Evolutionary conservation across 169 alveolate genomes (phyloP), one percentile per base, ranked within the genome.

Genomic region (Eimeria necatrix): DNA sequence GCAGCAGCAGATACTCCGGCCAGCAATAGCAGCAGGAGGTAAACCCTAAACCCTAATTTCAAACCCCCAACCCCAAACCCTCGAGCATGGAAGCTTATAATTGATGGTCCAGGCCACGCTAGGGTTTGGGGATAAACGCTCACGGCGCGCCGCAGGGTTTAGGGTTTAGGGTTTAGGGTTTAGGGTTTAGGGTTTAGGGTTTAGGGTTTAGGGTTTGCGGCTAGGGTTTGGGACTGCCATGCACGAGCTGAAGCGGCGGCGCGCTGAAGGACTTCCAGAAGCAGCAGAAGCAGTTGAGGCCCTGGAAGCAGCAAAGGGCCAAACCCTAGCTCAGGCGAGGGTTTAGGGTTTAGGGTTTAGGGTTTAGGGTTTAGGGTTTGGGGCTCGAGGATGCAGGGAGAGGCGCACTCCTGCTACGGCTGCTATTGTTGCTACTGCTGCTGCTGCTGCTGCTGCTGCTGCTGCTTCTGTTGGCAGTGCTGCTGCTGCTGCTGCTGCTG

Each of bases 161-260:
- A 9, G 8, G 64, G 64, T 56, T 8, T 56, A n/a, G n/a, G n/a
- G n/a, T n/a, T n/a, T n/a, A n/a, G n/a, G n/a, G n/a, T n/a, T n/a
- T n/a, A n/a, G n/a, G n/a, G n/a, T n/a, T n/a, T n/a, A n/a, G n/a
- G n/a, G n/a, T n/a, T n/a, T n/a, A n/a, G 64, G 20, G 64, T 9
- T 56, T 56, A 8, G 64, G 8, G n/a, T n/a, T n/a, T n/a, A n/a
- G n/a, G n/a, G n/a, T n/a, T n/a, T n/a, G n/a, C n/a, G n/a, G n/a
- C n/a, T 14, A 56, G 64, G 64, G 20, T 56, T 56, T 14, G 64
- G 64, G 8, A 56, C 64, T 56, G 64, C 64, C 8, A 56, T 56
- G 64, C 64, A 56, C 64, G 64, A 56, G 64, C 64, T 56, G 64
- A 56, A 56, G 64, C 64, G 64, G 64, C 64, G 64, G 14, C 64